Percentiles rank a stretch among this genome's conserved stretches.
These are phyloP conservation scores for Colletotrichum nymphaeae DNA, from an alignment of 2,329 filamentous ascomycete species.

Conservation along the genomic window DNA sequence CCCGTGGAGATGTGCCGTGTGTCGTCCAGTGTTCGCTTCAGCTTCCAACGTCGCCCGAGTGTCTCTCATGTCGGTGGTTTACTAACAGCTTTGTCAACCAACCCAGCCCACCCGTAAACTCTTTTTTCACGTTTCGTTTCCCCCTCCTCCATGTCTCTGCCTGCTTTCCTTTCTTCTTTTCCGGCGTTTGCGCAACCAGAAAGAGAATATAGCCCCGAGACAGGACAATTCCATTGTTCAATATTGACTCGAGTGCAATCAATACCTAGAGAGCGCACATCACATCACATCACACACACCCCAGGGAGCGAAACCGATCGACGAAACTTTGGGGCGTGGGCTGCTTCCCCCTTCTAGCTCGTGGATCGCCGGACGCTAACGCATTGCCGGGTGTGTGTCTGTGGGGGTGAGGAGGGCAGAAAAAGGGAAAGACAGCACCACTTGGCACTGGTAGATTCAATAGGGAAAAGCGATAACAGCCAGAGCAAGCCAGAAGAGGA, in stretches of 20 bases:
- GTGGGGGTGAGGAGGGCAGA: slow-evolving; percentile 12
- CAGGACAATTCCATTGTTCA: background rate
- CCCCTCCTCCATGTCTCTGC: background rate
- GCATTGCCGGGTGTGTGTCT: slow-evolving; percentile 21
- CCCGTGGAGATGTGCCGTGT: slow-evolving; percentile 1
- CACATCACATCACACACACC: background rate
- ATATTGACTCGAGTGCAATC: slow-evolving; percentile 10
- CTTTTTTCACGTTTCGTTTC: background rate
- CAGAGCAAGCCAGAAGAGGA: background rate
- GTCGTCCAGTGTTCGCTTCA: background rate
- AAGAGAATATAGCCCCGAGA: background rate
- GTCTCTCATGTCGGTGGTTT: background rate
- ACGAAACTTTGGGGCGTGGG: slow-evolving; percentile 22
- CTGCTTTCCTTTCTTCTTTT: background rate
- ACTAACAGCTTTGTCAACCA: slow-evolving; percentile 32
- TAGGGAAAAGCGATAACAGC: background rate
- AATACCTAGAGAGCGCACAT: background rate
- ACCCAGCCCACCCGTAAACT: slow-evolving; percentile 2
- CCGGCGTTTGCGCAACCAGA: background rate
- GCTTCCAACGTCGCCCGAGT: background rate
- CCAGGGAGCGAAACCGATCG: slow-evolving; percentile 16
- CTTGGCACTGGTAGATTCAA: background rate
- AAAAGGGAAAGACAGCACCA: background rate
- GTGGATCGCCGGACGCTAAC: slow-evolving; percentile 28
- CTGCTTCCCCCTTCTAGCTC: slow-evolving; percentile 14